phyloP scores from a whole-genome alignment of 345 rosid genomes.

The Gossypium ekmanianum region DNA sequence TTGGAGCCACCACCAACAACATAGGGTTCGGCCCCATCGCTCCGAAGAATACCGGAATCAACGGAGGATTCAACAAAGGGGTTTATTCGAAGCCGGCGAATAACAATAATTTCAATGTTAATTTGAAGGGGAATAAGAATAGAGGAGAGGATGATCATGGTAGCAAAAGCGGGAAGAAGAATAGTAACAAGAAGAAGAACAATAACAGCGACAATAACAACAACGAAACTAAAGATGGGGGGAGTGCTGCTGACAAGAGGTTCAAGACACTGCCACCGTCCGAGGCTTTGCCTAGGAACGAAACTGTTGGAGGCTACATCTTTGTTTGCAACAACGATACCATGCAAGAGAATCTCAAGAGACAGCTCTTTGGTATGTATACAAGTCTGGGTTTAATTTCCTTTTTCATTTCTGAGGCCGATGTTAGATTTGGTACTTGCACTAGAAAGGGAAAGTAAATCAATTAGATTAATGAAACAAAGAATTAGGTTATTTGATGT shows the following conservation, averaged over 20 bases:
- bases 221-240: conserved; percentile 32
- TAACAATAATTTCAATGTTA: conserved; percentile 32
- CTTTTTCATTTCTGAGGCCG: background rate
- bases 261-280: conserved; percentile 94
- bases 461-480: background rate
- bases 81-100: conserved; percentile 41
- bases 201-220: conserved; percentile 30
- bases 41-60: conserved; percentile 36
- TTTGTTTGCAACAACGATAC: conserved; percentile 99
- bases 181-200: conserved; percentile 41
- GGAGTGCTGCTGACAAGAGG: conserved; percentile 57
- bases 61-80: conserved; percentile 85
- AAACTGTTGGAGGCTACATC: conserved; percentile 92
- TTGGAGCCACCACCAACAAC: conserved; percentile 24
- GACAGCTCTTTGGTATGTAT: conserved; percentile 84
- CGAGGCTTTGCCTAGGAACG: conserved; percentile 84
- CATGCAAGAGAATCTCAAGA: conserved; percentile 86
- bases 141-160: conserved; percentile 50
- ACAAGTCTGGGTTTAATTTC: background rate
- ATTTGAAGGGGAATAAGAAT: conserved; percentile 42
- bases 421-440: background rate
- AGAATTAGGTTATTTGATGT: background rate
- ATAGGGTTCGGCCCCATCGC: conserved; percentile 32
- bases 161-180: conserved; percentile 48
- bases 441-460: background rate